Evolutionary conservation across 371 early-diverging fungal genomes (phyloP).

Genomic region (Polyrhizophydium stewartii): DNA sequence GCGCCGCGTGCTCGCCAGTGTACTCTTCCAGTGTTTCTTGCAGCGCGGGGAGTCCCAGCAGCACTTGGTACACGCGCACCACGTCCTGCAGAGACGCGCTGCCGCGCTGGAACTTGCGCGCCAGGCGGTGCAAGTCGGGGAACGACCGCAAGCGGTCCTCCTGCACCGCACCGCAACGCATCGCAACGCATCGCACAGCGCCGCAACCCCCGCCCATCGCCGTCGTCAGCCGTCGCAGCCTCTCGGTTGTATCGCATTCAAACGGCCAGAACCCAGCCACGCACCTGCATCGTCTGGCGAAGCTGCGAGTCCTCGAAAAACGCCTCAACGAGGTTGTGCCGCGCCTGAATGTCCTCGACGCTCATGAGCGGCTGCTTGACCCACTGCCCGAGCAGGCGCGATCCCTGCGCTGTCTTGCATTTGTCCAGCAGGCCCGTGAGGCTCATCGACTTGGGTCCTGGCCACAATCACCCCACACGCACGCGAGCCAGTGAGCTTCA

Average conservation of each 20-base stretch:
- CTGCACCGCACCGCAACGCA: too few relatives aligned
- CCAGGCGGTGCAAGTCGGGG: conserved; percentile 86
- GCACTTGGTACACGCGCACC: conserved; percentile 84
- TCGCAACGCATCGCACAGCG: too few relatives aligned
- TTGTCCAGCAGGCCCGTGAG: conserved; percentile 84
- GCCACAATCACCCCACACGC: neutral
- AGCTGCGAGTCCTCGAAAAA: conserved; percentile 66
- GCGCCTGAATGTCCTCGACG: conserved; percentile 61
- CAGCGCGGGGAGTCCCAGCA: conserved; percentile 69
- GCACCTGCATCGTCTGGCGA: conserved; percentile 63
- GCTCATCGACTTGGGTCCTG: conserved; percentile 61
- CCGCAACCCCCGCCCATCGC: too few relatives aligned
- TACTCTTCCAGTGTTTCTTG: conserved; percentile 51
- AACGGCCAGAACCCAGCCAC: too few relatives aligned
- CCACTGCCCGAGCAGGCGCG: conserved; percentile 86
- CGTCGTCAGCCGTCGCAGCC: too few relatives aligned
- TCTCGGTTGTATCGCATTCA: too few relatives aligned
- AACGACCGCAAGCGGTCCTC: conserved; percentile 67
- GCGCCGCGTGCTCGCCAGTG: conserved; percentile 33
- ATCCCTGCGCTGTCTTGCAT: conserved; percentile 89
- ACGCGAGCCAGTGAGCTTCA: too few relatives aligned
- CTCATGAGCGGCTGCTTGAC: conserved; percentile 89
- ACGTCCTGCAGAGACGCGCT: conserved; percentile 71
- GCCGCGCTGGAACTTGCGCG: conserved; percentile 76
- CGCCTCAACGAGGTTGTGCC: conserved; percentile 76